Conservation (phyloP, 306 rosid species). For the barrel medic (Medicago truncatula) region DNA sequence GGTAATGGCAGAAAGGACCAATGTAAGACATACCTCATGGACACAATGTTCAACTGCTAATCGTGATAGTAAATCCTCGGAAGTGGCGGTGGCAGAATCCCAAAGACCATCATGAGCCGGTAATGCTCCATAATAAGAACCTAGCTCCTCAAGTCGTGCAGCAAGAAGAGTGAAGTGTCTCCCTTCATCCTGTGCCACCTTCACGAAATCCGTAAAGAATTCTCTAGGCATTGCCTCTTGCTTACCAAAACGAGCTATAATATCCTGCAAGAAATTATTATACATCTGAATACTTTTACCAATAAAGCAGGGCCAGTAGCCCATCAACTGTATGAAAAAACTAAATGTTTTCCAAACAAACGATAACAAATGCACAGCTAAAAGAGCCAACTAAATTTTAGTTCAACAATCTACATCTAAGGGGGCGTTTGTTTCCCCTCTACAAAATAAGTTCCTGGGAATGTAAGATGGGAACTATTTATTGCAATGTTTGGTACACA, state of each 20-base stretch:
- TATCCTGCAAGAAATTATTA: constrained; percentile 61
- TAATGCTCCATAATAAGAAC: constrained; percentile 80
- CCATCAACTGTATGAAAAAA: constrained; percentile 25
- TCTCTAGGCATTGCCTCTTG: constrained; percentile 87
- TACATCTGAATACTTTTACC: neutral
- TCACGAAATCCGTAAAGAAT: constrained; percentile 82
- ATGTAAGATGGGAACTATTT: too few relatives aligned
- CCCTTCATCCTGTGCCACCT: constrained; percentile 92
- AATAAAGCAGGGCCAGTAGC: neutral
- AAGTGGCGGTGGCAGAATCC: constrained; percentile 86
- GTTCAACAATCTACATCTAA: constrained; percentile 11
- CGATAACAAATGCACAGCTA: constrained; percentile 18
- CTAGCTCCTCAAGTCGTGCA: constrained; percentile 71
- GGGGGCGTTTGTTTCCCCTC: too few relatives aligned
- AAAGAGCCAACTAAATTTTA: constrained; percentile 12
- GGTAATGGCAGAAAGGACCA: constrained; percentile 7
- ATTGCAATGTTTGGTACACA: too few relatives aligned
- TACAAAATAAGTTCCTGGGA: too few relatives aligned
- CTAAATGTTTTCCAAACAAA: constrained; percentile 10
- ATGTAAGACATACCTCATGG: constrained; percentile 68
- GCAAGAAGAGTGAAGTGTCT: constrained; percentile 82
- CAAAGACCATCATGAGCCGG: constrained; percentile 88
- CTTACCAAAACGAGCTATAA: constrained; percentile 84
- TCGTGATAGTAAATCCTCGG: constrained; percentile 75
- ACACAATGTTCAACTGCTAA: constrained; percentile 88